Conservation (phyloP, 2,329 filamentous ascomycete genomes). For the Colletotrichum echinochloae region DNA sequence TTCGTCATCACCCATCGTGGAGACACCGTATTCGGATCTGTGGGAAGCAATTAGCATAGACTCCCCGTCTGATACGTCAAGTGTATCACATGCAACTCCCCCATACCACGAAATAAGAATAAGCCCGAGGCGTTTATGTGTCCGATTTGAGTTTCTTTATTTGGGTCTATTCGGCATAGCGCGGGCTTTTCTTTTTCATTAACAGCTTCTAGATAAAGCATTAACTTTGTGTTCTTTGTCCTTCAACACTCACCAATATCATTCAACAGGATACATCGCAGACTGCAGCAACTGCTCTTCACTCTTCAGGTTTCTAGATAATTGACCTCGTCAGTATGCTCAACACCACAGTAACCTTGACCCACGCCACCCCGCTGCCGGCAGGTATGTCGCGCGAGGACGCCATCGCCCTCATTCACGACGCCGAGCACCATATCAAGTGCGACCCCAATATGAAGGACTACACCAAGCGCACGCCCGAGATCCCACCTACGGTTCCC, state of each 20-base stretch:
- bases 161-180: neutral
- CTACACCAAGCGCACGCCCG: conserved; percentile 47
- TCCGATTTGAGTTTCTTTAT: conserved; percentile 22
- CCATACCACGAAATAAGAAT: neutral
- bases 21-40: conserved; percentile 33
- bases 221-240: neutral
- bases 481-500: conserved; percentile 48
- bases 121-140: conserved; percentile 3
- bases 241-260: neutral
- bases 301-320: neutral
- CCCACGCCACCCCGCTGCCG: conserved; percentile 59
- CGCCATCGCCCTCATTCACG: conserved; percentile 61
- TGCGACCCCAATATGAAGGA: conserved; percentile 65
- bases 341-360: conserved; percentile 56
- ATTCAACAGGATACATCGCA: neutral
- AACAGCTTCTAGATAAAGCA: neutral
- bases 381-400: conserved; percentile 49
- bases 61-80: conserved; percentile 32
- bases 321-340: conserved; percentile 51
- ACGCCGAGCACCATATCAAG: conserved; percentile 63
- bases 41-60: conserved; percentile 10
- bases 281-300: neutral
- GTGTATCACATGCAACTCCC: conserved; percentile 35
- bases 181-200: neutral
- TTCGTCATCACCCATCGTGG: neutral